Evolutionary conservation across 1,139 yeast species (phyloP), one percentile per base, ranked within the genome.

Genomic region (Petasospora rhodanensis): DNA sequence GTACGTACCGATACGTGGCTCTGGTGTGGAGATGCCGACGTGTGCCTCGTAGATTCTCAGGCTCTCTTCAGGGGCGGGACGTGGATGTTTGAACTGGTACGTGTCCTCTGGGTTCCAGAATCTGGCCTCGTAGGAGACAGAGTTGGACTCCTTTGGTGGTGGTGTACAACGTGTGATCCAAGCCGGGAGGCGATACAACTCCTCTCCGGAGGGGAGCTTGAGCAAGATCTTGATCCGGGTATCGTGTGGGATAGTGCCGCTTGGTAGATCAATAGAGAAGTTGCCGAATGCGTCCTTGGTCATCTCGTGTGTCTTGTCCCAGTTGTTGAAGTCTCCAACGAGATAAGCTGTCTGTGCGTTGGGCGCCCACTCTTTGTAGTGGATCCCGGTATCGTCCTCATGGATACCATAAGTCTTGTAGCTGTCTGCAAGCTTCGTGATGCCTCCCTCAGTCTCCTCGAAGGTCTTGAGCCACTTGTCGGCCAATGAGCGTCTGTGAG

Each of bases 41-140:
- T 91, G 98, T 22, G 96, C 96, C 61, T 91, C 98, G 59, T 91
- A 91, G 35, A 91, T 83, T 55, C 83, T 79, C 46, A 87, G 65
- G 19, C 82, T 79, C 28, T 65, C 70, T 26, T 59, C 50, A 31
- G 72, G 60, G 11, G 47, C 49, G 1, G 95, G 95, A 45, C 91
- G 68, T 20, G 58, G 40, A 57, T 86, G 61, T 56, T 79, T 71
- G 62, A 85, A 85, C 25, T 55, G 43, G 58, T 89, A 87, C 4
- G 59, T 46, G 3, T 52, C 46, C 1, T 68, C 55, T 1, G 96
- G 96, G 55, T 89, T 84, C 97, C 97, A 91, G 59, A 85, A 91
- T 35, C 95, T 66, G 4, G 93, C 94, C 45, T 91, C 96, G 54
- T 84, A 91, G 14, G 66, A 58, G 9, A 59, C 53, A 29, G 64